A percentile compares a stretch with the other conserved stretches of the same genome.
Conservation (phyloP, 139 green algal genomes). For the Edaphochlamys debaryana region DNA sequence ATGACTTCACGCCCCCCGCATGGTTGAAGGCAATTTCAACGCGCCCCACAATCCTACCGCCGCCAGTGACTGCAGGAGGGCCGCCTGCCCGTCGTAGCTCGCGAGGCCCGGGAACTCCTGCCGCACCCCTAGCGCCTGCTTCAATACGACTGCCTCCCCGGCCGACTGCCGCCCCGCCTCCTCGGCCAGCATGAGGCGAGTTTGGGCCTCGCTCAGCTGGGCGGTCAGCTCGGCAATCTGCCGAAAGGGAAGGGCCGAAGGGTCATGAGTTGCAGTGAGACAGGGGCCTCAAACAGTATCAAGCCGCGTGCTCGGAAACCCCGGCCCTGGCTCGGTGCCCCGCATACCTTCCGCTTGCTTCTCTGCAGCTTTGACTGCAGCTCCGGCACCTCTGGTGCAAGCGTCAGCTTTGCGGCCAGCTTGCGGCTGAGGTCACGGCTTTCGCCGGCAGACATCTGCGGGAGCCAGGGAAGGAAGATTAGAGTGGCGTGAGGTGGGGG, state of each 20-base stretch:
- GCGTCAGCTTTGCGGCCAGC: conserved; percentile 33
- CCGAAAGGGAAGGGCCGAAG: not conserved
- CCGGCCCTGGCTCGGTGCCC: not conserved
- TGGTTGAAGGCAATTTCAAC: no score
- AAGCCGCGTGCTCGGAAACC: no score
- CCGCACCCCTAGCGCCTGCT: conserved; percentile 16
- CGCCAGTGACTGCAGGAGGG: conserved; percentile 38
- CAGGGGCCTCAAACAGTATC: not conserved
- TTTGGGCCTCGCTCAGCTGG: conserved; percentile 32
- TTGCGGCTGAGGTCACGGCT: conserved; percentile 6
- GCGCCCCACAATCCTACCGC: no score
- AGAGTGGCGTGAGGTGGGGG: no score
- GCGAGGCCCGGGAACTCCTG: not conserved
- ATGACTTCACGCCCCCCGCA: no score
- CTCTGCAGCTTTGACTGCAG: conserved; percentile 25
- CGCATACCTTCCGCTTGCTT: conserved; percentile 18
- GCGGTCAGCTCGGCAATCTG: conserved; percentile 15
- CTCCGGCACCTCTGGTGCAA: not conserved
- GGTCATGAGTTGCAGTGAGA: not conserved
- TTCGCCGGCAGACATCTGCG: conserved; percentile 7
- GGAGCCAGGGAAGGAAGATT: not conserved
- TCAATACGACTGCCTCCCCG: not conserved
- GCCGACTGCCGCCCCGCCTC: conserved; percentile 3
- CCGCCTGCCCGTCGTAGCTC: conserved; percentile 25
- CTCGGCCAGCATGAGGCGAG: conserved; percentile 28